Evolutionary conservation across 1,284 basidiomycete genomes (phyloP), one percentile per base, ranked within the genome.

Genomic region (Sanghuangporus sanghuang): DNA sequence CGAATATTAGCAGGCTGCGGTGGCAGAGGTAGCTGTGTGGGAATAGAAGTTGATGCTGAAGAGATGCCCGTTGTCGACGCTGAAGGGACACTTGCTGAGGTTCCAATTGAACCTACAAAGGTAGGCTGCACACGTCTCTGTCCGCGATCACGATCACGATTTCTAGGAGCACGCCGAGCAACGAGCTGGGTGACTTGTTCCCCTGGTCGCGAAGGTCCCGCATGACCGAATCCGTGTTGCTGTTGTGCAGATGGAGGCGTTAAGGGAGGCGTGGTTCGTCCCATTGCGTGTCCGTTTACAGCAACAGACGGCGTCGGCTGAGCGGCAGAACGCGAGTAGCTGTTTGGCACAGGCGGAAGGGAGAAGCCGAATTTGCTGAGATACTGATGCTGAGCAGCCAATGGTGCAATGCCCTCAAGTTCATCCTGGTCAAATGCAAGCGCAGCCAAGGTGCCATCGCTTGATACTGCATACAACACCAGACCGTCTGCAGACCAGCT

Each of bases 381-480:
- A 68, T 95, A 92, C 67, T 86, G 79, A 66, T 86, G 84, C 69
- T 94, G 92, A 11, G 87, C 85, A 4, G 84, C 83, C 65, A 85
- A 81, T 1, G 90, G 86, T 0, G 91, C 89, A 21, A 96, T 86
- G 18, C 93, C 90, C 64, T 93, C 92, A 11, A 98, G 81, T 74
- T 97, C 94, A 27, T 84, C 81, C 0, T 82, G 71, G 46, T 90
- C 87, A 71, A 98, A 97, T 65, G 84, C 80, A 74, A 98, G 92
- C 2, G 90, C 93, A 2, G 89, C 93, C 59, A 98, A 87, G 0
- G 94, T 95, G 0, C 97, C 96, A 71, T 99, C 97, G 0, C 95
- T 96, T 0, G 96, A 98, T 64, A 93, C 96, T 0, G 95, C 95
- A 70, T 97, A 99, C 0, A 99, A 82, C 2, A 90, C 91, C 50